Base-by-base conservation (phyloP, 768 basidiomycete genomes). In the Leccinum variicolor region DNA sequence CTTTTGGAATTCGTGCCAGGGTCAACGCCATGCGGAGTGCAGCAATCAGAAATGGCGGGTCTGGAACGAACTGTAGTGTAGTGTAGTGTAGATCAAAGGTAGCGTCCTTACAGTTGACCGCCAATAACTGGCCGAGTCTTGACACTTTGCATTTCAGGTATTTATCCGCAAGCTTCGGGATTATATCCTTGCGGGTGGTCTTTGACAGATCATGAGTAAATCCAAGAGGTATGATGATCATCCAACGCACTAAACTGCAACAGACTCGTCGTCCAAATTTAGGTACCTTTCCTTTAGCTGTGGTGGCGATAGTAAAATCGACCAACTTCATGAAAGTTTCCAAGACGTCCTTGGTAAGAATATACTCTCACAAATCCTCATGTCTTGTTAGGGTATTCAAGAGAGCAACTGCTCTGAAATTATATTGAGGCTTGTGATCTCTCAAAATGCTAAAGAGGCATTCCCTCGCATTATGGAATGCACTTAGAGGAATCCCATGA, bases 321-420 rank as follows among this genome's bases (percentile, higher is more conserved):
- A 68, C 53, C 23, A 66, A 34, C 3, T 33, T 14, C 26, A 68
- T 36, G 14, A 68, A 50, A n/a, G 29, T 58, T 1, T 58, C 39
- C 43, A 69, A 31, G 6, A 66, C 57, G 0, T 62, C 54, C 1
- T 21, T 1, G 2, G 62, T 61, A 34, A 68, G 64, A 45, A 68
- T 59, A 23, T 7, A 45, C n/a, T 62, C 6, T 34, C 58, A 58
- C 15, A 68, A 31, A 33, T 31, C 14, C 49, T 34, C 4, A 41
- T 68, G 65, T 36, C 52, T 62, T 19, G 67, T 59, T 33, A 68
- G 47, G n/a, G 62, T 59, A 46, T 62, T 50, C 25, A 68, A 34
- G 19, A 68, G 67, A 31, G 64, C 59, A 11, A 68, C 41, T 4
- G 64, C 67, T 55, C 67, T 58, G 6, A 56, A 57, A 21, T 55